A percentile compares a stretch with the other conserved stretches of the same genome.
phyloP scores from a whole-genome alignment of 345 rosid genomes.

The Heritiera fomes region DNA sequence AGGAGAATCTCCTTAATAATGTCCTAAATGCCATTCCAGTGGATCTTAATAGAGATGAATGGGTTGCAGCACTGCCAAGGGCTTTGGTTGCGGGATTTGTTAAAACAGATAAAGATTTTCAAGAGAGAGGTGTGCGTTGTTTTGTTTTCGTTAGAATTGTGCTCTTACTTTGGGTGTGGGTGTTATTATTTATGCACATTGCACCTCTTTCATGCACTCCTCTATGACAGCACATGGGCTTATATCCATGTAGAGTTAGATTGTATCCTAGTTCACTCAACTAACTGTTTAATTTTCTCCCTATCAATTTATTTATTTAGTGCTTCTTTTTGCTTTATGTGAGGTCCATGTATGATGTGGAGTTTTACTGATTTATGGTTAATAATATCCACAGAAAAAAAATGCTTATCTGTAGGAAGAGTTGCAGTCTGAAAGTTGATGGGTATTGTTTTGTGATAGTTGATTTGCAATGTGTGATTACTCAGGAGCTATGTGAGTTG shows the following conservation, averaged over 20 bases:
- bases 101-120: conserved; percentile 98
- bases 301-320: conserved; percentile 1
- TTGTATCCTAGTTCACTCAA: neutral
- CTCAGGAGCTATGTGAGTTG: neutral
- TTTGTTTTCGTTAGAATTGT: neutral
- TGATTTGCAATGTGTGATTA: neutral
- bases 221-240: neutral
- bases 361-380: neutral
- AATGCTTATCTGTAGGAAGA: neutral
- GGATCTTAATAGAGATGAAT: conserved; percentile 88
- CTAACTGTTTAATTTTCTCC: neutral
- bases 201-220: neutral
- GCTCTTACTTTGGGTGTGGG: conserved; percentile 2
- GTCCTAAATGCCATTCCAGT: conserved; percentile 79
- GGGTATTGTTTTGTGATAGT: conserved; percentile 6
- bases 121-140: conserved; percentile 57
- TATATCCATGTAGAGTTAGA: neutral
- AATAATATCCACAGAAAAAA: neutral
- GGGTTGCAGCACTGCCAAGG: conserved; percentile 91
- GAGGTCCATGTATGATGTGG: neutral
- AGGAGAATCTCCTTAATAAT: conserved; percentile 86
- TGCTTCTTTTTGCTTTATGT: neutral
- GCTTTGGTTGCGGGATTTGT: conserved; percentile 99
- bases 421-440: conserved; percentile 5
- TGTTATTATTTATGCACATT: neutral